Conservation (phyloP, 768 basidiomycete genomes). For the Candolleomyces aberdarensis region DNA sequence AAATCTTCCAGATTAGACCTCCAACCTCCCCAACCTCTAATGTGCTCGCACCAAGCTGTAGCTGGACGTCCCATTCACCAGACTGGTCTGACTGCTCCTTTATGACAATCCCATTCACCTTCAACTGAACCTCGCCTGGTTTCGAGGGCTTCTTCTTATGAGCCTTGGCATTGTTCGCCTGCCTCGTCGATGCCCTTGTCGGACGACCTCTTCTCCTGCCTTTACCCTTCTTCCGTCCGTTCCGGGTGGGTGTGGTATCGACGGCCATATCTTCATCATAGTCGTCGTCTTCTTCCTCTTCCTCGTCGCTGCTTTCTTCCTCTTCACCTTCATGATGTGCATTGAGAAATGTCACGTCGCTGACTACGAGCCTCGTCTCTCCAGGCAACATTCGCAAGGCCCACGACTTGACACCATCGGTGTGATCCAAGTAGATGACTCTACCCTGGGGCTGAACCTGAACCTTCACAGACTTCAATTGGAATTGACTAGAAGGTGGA, state of each 20-base stretch:
- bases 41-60: conserved; percentile 56
- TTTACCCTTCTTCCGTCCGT: conserved; percentile 40
- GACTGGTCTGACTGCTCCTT: conserved; percentile 42
- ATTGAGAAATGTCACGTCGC: conserved; percentile 49
- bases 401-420: conserved; percentile 76
- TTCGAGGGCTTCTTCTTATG: conserved; percentile 46
- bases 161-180: conserved; percentile 21
- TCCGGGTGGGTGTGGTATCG: conserved; percentile 39
- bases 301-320: conserved; percentile 54
- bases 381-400: conserved; percentile 55
- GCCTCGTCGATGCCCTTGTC: conserved; percentile 21
- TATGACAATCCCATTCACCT: conserved; percentile 56
- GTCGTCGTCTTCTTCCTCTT: conserved; percentile 36
- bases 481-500: conserved; percentile 36
- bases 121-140: conserved; percentile 57
- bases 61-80: conserved; percentile 60
- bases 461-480: conserved; percentile 51
- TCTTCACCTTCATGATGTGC: conserved; percentile 52
- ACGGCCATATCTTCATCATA: conserved; percentile 45
- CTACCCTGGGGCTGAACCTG: conserved; percentile 59
- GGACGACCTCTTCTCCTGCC: conserved; percentile 35
- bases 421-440: conserved; percentile 54
- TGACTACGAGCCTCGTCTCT: conserved; percentile 56
- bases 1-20: conserved; percentile 69
- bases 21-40: conserved; percentile 74